Base-by-base conservation (phyloP, 306 rosid species). In the Dryas octopetala region DNA sequence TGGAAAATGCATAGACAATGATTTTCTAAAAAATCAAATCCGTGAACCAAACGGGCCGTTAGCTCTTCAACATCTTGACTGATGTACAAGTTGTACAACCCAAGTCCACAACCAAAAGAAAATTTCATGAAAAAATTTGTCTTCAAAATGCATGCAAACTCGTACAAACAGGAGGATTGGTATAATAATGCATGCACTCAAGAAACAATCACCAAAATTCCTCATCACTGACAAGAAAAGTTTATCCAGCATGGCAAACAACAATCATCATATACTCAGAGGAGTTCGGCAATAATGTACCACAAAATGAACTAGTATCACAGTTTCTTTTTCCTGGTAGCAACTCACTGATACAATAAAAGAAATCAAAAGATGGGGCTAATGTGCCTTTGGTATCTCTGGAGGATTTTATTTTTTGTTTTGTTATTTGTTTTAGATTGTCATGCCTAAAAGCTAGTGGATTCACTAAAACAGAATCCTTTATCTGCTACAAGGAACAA, bases 401-500 rank as follows among this genome's bases (percentile, higher is more conserved):
- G 2, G 53, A 45, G 19, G 60, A 68, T 55, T 65, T 76, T 55
- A 43, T 61, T 52, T 47, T 48, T 50, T 10, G 38, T 8, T 38
- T 53, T 3, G 54, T 45, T 43, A 23, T 61, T 40, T 9, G 9
- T 4, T 32, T 17, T 62, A 4, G 46, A 70, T 50, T 68, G 63
- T 48, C 57, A 46, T 3, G 2, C 71, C 79, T 49, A 79, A 66
- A 78, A 67, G 15, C 82, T 70, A 79, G 52, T 32, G 44, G 77
- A 66, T 64, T 6, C 62, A 60, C 75, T 74, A 62, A 23, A 71
- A 73, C 15, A 71, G 45, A 68, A 67, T 57, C 52, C 14, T 50
- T 19, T 44, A 5, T 49, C 76, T 26, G 72, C 51, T 69, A 70
- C 80, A 52, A 70, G 71, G 49, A 71, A 80, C 65, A 70, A 77